phyloP scores from a whole-genome alignment of 345 rosid species.

The Erysimum cheiranthoides region DNA sequence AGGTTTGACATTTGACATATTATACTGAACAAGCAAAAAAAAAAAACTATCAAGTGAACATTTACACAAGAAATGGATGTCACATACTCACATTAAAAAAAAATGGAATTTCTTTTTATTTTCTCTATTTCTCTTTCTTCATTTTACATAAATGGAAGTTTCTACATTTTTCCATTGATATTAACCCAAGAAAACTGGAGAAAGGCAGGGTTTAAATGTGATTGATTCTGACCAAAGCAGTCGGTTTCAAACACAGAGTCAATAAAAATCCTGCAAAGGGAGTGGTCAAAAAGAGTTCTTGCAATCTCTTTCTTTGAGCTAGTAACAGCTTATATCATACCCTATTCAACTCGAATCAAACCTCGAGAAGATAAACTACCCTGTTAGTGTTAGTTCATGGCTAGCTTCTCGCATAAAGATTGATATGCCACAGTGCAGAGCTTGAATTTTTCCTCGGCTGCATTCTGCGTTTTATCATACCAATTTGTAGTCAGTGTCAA shows the following conservation, averaged over 20 bases:
- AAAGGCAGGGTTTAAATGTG: not conserved
- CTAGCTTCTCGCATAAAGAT: constrained; percentile 71
- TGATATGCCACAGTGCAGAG: constrained; percentile 80
- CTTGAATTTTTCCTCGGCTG: constrained; percentile 92
- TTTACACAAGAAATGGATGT: too few relatives aligned
- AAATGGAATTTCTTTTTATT: too few relatives aligned
- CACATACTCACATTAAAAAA: too few relatives aligned
- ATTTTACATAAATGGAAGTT: not conserved
- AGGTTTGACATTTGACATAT: too few relatives aligned
- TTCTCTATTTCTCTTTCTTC: too few relatives aligned
- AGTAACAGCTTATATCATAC: too few relatives aligned
- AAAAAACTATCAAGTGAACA: too few relatives aligned
- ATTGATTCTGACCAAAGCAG: constrained; percentile 6
- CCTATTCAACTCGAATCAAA: not conserved
- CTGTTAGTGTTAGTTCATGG: constrained; percentile 49
- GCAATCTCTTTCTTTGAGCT: constrained; percentile 5
- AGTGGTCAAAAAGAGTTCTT: not conserved
- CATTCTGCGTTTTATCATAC: constrained; percentile 48
- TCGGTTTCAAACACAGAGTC: not conserved
- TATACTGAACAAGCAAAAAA: too few relatives aligned
- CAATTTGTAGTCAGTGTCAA: constrained; percentile 10
- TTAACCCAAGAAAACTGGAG: not conserved
- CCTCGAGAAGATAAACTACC: not conserved
- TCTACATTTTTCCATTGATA: not conserved
- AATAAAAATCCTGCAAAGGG: not conserved